phyloP scores from a whole-genome alignment of 148 eudicot species.

The Hydrangea macrophylla region DNA sequence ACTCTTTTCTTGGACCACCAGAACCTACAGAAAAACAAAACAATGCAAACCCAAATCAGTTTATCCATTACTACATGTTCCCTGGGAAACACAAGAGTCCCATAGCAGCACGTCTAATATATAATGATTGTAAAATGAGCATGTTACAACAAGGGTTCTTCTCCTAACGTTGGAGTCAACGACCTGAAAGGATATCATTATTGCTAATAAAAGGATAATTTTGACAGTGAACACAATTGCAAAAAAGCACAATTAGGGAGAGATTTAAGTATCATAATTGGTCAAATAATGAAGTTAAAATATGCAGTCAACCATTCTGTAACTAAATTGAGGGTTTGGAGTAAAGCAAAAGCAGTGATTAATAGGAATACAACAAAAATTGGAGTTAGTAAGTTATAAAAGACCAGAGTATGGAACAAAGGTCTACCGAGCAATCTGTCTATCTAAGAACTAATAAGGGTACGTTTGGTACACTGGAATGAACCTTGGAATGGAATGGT shows the following conservation, averaged over 20 bases:
- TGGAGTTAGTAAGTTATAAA: not conserved
- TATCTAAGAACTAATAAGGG: not conserved
- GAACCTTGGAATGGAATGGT: too few relatives aligned
- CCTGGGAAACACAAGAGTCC: not conserved
- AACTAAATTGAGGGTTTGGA: not conserved
- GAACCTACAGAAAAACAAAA: not conserved
- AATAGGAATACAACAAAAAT: not conserved
- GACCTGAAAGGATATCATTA: not conserved
- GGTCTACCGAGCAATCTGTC: not conserved
- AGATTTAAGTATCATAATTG: not conserved
- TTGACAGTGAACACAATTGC: not conserved
- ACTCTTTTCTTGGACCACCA: slow-evolving; percentile 39
- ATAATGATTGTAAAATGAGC: not conserved
- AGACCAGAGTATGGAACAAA: not conserved
- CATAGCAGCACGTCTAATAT: not conserved
- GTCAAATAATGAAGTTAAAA: not conserved
- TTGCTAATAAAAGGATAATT: not conserved
- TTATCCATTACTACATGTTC: not conserved
- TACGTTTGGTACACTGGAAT: not conserved
- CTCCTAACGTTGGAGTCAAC: not conserved
- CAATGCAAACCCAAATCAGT: not conserved
- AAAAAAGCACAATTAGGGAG: not conserved
- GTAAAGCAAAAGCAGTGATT: not conserved
- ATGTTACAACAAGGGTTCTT: not conserved
- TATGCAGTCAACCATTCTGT: not conserved